phyloP scores from a whole-genome alignment of 345 rosid genomes.

The Eucalyptus coolabah region DNA sequence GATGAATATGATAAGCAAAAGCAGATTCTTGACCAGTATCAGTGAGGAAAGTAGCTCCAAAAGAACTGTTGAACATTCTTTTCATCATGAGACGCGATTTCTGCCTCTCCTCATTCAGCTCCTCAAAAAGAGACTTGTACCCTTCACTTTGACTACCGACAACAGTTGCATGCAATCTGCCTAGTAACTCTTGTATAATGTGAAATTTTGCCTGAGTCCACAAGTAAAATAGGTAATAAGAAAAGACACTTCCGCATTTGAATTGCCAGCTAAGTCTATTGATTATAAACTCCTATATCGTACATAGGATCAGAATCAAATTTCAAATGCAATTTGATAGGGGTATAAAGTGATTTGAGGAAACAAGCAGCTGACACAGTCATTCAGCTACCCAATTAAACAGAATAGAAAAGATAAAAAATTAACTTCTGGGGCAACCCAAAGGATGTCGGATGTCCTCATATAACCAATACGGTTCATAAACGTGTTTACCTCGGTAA shows the following conservation, averaged over 20 bases:
- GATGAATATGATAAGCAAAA: slow-evolving; percentile 93
- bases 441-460: neutral
- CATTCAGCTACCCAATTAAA: neutral
- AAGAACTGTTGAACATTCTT: slow-evolving; percentile 80
- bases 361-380: neutral
- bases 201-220: slow-evolving; percentile 78
- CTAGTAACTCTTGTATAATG: slow-evolving; percentile 88
- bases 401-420: neutral
- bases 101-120: slow-evolving; percentile 67
- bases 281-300: neutral
- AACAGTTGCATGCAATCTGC: slow-evolving; percentile 55
- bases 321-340: neutral
- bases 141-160: slow-evolving; percentile 31
- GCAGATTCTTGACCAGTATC: slow-evolving; percentile 95
- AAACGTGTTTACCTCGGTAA: neutral
- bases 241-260: neutral
- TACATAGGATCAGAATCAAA: neutral
- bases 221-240: neutral
- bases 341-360: neutral
- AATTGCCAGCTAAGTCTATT: neutral
- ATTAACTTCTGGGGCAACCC: neutral
- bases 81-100: slow-evolving; percentile 66
- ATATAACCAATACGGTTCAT: neutral
- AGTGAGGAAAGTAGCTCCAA: slow-evolving; percentile 93
- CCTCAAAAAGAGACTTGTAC: slow-evolving; percentile 44